Percentiles rank a stretch among this genome's conserved stretches.
phyloP scores from a whole-genome alignment of 192 early-diverging fungal species.

The Backusella liffmaniae region DNA sequence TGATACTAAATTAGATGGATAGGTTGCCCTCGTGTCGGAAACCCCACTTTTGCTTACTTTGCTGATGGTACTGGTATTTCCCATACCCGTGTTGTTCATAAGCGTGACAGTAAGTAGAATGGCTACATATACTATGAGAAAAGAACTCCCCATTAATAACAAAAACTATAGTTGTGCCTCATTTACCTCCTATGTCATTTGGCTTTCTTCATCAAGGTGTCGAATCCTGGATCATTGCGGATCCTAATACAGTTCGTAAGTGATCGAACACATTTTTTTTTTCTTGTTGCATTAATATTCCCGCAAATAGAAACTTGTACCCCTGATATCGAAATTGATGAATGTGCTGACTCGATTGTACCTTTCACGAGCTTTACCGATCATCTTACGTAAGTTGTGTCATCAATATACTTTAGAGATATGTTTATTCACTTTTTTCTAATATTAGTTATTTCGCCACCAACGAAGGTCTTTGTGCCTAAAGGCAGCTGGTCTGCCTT shows the following conservation, averaged over 20 bases:
- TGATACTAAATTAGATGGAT: background rate
- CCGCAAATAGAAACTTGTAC: background rate
- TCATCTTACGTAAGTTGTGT: conserved; percentile 7
- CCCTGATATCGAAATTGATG: background rate
- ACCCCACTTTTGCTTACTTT: conserved; percentile 11
- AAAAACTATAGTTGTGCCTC: conserved; percentile 11
- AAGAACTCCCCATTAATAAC: background rate
- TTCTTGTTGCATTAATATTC: background rate
- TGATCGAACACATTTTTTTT: background rate
- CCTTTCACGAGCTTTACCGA: conserved; percentile 14
- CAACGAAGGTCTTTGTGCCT: conserved; percentile 1
- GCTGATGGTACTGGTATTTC: conserved; percentile 5
- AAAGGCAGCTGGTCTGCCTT: conserved; percentile 23
- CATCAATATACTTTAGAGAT: background rate
- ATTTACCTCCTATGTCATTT: background rate
- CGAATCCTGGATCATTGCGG: background rate
- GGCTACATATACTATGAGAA: background rate
- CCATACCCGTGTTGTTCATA: background rate
- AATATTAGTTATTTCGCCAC: background rate
- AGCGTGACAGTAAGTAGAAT: conserved; percentile 11
- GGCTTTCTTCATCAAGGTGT: conserved; percentile 16
- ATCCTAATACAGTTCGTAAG: background rate
- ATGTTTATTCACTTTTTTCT: background rate
- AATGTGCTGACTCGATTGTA: conserved; percentile 13
- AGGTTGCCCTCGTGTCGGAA: conserved; percentile 19